Base-by-base conservation (phyloP, 345 rosid species). In the Populus euphratica region DNA sequence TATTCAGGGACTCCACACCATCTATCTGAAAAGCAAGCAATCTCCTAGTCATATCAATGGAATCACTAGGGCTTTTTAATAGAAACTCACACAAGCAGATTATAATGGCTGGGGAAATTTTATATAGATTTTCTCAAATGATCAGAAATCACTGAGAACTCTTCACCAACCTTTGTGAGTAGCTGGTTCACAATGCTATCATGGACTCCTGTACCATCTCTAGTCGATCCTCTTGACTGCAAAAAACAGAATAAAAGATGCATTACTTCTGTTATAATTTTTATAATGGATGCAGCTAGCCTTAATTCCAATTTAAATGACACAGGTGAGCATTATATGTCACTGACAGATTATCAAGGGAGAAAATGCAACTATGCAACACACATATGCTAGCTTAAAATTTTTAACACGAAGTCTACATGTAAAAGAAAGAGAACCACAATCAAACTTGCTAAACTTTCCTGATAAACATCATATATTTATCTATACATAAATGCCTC, bases 1-100 rank as follows among this genome's bases (percentile, higher is more conserved):
- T 96, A 81, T 96, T 96, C 76, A 96, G 90, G 29, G 99, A 91
- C 87, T 96, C 99, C 90, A 96, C 99, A 35, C 99, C 99, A 87
- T 96, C 99, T 72, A 96, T 96, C 99, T 96, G 97, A 83, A 87
- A 82, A 86, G 76, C 52, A 84, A 85, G 73, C 27, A 61, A 69
- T 38, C 68, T 71, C 25, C 77, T 43, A 76, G 83, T 62, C 76
- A 81, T 29, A 13, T 61, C 5, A 25, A 61, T 35, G 35, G 36
- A 65, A 73, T 63, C 27, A 69, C 27, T 61, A 36, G 41, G 70
- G 50, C 38, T 43, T 44, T 63, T 52, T 17, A 65, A 73, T 61
- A 47, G 75, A 52, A 64, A 62, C 47, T 39, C 70, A 31, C 63
- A 69, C n/a, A 6, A 62, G 69, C 13, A 74, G 66, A 80, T 76